These are phyloP conservation scores for Millerozyma miso DNA, from an alignment of 805 yeast genomes.

Conservation along the genomic window DNA sequence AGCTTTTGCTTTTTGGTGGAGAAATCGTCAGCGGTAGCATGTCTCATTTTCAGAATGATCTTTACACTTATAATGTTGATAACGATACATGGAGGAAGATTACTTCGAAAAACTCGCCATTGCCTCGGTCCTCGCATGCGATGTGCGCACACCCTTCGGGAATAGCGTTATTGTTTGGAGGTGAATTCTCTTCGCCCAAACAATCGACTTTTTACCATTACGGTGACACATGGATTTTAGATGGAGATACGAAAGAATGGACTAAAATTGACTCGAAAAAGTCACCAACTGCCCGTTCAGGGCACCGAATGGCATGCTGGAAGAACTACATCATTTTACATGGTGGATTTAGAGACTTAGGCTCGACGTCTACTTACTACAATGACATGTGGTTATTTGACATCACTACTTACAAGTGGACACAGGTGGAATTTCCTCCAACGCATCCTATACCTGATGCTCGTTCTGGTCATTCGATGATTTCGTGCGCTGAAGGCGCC, in stretches of 20 bases:
- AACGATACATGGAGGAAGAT: conserved; percentile 77
- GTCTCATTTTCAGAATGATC: conserved; percentile 77
- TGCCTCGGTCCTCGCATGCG: conserved; percentile 90
- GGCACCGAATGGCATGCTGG: conserved; percentile 89
- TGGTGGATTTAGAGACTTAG: conserved; percentile 93
- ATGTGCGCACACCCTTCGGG: conserved; percentile 94
- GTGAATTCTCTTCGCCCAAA: conserved; percentile 95
- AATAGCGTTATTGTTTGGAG: conserved; percentile 81
- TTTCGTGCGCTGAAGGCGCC: conserved; percentile 78
- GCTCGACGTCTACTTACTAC: conserved; percentile 76
- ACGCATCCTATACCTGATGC: conserved; percentile 83
- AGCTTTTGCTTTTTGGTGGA: conserved; percentile 86
- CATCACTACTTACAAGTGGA: conserved; percentile 85
- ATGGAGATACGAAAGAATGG: conserved; percentile 85
- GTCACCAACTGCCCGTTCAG: conserved; percentile 80
- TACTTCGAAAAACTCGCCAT: conserved; percentile 80
- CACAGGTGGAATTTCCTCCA: conserved; percentile 79
- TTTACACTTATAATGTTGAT: conserved; percentile 68
- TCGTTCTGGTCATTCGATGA: conserved; percentile 86
- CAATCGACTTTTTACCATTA: conserved; percentile 94
- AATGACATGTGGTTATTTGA: conserved; percentile 92
- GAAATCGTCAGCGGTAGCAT: conserved; percentile 53
- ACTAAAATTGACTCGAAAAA: conserved; percentile 71
- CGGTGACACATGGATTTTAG: conserved; percentile 94
- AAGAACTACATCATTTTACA: conserved; percentile 79